Evolutionary conservation across 768 basidiomycete species (phyloP).

Genomic region (Termitomyces sp.): DNA sequence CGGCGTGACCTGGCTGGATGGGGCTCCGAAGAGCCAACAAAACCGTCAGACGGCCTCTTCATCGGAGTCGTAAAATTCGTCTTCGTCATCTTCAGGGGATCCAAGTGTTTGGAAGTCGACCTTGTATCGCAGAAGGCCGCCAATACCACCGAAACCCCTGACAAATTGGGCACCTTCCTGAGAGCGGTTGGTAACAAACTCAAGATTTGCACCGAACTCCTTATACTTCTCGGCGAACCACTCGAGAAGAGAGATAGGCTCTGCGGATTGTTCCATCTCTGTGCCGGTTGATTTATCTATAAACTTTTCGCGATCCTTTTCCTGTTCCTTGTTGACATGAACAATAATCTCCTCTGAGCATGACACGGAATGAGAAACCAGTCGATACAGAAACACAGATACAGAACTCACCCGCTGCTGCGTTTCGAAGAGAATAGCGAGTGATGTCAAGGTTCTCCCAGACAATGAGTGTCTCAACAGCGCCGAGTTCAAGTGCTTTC

Average conservation of each 20-base stretch:
- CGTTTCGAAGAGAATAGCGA: slow-evolving; percentile 85
- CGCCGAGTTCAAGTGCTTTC: slow-evolving; percentile 92
- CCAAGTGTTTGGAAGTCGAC: slow-evolving; percentile 88
- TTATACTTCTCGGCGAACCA: slow-evolving; percentile 99
- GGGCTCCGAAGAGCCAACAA: slow-evolving; percentile 85
- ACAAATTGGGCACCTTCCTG: slow-evolving; percentile 98
- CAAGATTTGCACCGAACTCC: slow-evolving; percentile 92
- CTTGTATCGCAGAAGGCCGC: slow-evolving; percentile 93
- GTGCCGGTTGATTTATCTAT: slow-evolving; percentile 88
- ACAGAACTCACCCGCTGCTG: slow-evolving; percentile 66
- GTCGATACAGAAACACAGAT: neutral
- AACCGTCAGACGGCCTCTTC: slow-evolving; percentile 78
- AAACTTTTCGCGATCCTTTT: slow-evolving; percentile 94
- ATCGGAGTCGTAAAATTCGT: slow-evolving; percentile 79
- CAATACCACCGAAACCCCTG: slow-evolving; percentile 98
- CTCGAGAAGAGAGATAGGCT: slow-evolving; percentile 86
- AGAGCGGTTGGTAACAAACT: slow-evolving; percentile 93
- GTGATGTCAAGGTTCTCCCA: slow-evolving; percentile 97
- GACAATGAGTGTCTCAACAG: slow-evolving; percentile 95
- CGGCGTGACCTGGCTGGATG: slow-evolving; percentile 56
- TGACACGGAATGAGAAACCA: neutral
- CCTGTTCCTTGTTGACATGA: slow-evolving; percentile 74
- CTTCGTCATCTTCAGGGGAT: slow-evolving; percentile 74
- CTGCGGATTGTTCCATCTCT: slow-evolving; percentile 89
- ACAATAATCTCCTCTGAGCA: slow-evolving; percentile 74